Conservation (phyloP, 108 stramenopile species). For the Asterionellopsis glacialis region DNA sequence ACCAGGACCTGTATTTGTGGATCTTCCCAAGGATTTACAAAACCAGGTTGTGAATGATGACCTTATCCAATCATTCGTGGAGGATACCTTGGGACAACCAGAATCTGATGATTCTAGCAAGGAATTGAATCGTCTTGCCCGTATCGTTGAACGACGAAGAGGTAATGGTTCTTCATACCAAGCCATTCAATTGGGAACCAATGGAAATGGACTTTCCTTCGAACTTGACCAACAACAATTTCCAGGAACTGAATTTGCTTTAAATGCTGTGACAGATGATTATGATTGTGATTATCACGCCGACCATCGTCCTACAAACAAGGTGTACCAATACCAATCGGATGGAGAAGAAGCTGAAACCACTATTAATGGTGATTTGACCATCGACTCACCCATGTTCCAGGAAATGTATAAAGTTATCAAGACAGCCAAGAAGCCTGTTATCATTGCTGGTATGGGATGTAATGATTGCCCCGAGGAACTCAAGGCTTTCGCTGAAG, state of each 20-base stretch:
- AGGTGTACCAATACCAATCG: constrained; percentile 44
- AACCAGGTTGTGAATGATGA: constrained; percentile 71
- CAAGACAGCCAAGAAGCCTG: constrained; percentile 75
- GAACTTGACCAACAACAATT: constrained; percentile 40
- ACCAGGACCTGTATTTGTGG: constrained; percentile 90
- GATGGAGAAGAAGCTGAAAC: constrained; percentile 36
- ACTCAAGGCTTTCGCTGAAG: constrained; percentile 77
- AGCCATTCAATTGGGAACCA: constrained; percentile 67
- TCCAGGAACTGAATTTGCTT: constrained; percentile 20
- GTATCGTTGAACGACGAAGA: constrained; percentile 52
- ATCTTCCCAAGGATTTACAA: constrained; percentile 92
- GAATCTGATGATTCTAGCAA: constrained; percentile 5
- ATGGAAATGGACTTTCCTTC: constrained; percentile 59
- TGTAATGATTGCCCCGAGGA: constrained; percentile 77
- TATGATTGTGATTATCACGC: constrained; percentile 45
- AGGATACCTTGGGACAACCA: constrained; percentile 22
- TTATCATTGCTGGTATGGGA: constrained; percentile 90
- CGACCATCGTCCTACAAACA: constrained; percentile 70
- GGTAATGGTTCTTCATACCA: constrained; percentile 33
- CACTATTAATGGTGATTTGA: constrained; percentile 28
- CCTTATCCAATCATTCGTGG: constrained; percentile 58
- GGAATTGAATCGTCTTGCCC: constrained; percentile 40
- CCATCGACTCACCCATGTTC: constrained; percentile 36
- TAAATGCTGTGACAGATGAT: constrained; percentile 12
- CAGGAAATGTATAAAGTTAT: constrained; percentile 68